Base-by-base conservation (phyloP, 2,329 filamentous ascomycete species). In the Phyllosticta citribraziliensis region DNA sequence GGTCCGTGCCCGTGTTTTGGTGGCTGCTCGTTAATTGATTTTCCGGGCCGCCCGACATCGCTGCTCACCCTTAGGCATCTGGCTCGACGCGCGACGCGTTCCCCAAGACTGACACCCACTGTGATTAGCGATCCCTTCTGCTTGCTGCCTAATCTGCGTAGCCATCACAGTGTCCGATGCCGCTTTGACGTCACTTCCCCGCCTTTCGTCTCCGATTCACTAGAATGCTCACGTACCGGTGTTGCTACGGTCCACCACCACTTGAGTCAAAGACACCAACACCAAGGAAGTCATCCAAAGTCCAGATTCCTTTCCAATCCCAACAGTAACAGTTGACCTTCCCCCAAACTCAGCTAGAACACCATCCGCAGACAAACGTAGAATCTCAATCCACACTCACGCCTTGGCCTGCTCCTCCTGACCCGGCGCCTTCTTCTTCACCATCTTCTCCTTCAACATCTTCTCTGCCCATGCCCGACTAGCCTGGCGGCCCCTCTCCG, bases 381-480 rank as follows among this genome's bases (percentile, higher is more conserved):
- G 40, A 47, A n/a, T 47, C 40, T 19, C 19, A 14, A 47, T 5
- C 47, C 17, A 4, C 24, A 14, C 9, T 61, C 50, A 57, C 35
- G 33, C 61, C 61, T 58, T 58, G 55, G n/a, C 60, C 58, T 52
- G 33, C 19, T 20, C 47, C 25, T 25, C 60, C 63, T 60, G 40
- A 47, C 12, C 62, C 33, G 24, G 53, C 58, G 60, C 67, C 67
- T 69, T 63, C 65, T 66, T 65, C 67, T 70, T 74, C 70, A 72
- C 73, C 70, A 69, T 74, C 70, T n/a, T n/a, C n/a, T n/a, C n/a
- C n/a, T n/a, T 22, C 22, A 22, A 22, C 22, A 77, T 75, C 71
- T 74, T 77, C 69, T 78, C 77, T 4, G 78, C 78, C 78, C 78
- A 81, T 67, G 79, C 77, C 11, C 78, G 65, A 65, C 74, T 77